A percentile compares a stretch with the other conserved stretches of the same genome.
phyloP scores from a whole-genome alignment of 495 filamentous ascomycete genomes.

The Lasiosphaeriaceae sp. region DNA sequence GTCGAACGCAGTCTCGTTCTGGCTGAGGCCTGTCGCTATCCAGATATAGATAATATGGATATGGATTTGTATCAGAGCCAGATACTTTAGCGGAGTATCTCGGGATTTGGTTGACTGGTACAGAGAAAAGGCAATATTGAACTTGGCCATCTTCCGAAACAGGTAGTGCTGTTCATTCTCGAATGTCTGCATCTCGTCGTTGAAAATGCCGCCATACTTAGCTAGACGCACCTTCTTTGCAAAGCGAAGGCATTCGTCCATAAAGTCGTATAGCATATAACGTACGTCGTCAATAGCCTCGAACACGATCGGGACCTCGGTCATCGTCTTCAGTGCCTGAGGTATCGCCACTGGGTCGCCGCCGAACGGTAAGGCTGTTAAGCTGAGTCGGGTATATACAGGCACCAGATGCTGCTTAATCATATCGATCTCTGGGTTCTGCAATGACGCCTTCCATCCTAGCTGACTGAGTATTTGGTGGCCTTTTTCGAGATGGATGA shows the following conservation, averaged over 20 bases:
- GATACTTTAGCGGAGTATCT: conserved; percentile 18
- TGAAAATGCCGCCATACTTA: conserved; percentile 17
- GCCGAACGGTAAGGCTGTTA: conserved; percentile 36
- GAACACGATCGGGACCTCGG: conserved; percentile 28
- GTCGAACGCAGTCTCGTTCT: conserved; percentile 34
- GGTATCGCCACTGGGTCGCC: conserved; percentile 22
- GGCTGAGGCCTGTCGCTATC: conserved; percentile 33
- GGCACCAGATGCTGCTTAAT: conserved; percentile 40
- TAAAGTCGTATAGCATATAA: conserved; percentile 32
- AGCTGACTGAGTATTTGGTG: conserved; percentile 33
- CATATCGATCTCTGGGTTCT: conserved; percentile 26
- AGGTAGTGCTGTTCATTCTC: conserved; percentile 28
- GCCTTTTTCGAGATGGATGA: conserved; percentile 39
- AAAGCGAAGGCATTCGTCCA: conserved; percentile 33
- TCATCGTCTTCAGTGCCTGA: conserved; percentile 26
- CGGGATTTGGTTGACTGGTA: conserved; percentile 20
- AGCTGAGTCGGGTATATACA: conserved; percentile 38
- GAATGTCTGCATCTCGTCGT: conserved; percentile 23
- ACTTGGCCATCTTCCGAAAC: conserved; percentile 27
- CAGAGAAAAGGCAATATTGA: conserved; percentile 32
- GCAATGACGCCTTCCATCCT: conserved; percentile 19
- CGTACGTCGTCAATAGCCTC: conserved; percentile 27
- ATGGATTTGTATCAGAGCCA: conserved; percentile 29
- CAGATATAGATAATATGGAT: conserved; percentile 30
- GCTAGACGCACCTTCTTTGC: conserved; percentile 22